Base-by-base conservation (phyloP, 371 early-diverging fungal genomes). In the Lichtheimia hyalospora region DNA sequence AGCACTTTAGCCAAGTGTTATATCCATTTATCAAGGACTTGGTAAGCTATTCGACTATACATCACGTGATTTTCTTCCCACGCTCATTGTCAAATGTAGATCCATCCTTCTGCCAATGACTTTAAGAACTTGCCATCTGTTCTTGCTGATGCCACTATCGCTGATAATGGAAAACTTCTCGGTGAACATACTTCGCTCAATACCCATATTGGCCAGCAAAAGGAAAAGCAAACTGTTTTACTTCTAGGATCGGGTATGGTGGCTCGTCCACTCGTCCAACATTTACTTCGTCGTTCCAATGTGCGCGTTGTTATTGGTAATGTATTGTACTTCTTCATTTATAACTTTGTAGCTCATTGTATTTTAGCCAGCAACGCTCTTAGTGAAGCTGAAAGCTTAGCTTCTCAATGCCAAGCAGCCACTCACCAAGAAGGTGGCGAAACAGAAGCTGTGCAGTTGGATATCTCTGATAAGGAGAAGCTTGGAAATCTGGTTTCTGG, bases 161-260 rank as follows among this genome's bases (percentile, higher is more conserved):
- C 95, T 14, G 74, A 82, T 43, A 67, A 82, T 24, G 95, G 96
- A 46, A 64, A 69, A 16, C 79, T 97, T 14, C 77, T 70, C 13
- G 48, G 71, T 3, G 64, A 70, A 7, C 91, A 94, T 61, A 48
- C 75, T 51, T 79, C 83, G 2, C 54, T 89, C 27, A 61, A 68
- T 39, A 1, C n/a, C 21, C 4, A 46, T 46, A 46, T 46, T 14
- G 46, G 5, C 6, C 42, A 24, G 5, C 15, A 23, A 28, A 16
- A 25, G 51, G 71, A 73, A 52, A 82, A 81, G 70, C 21, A 54
- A 3, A 82, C 71, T 8, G 83, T 95, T 8, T 79, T 96, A 8
- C 66, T 98, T 23, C 85, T 96, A 27, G 98, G 98, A 3, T 92
- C 95, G 12, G 98, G 98, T 16, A 93, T 90, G 83, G 98, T 97